phyloP scores from a whole-genome alignment of 306 rosid species.

The Citrullus colocynthis region DNA sequence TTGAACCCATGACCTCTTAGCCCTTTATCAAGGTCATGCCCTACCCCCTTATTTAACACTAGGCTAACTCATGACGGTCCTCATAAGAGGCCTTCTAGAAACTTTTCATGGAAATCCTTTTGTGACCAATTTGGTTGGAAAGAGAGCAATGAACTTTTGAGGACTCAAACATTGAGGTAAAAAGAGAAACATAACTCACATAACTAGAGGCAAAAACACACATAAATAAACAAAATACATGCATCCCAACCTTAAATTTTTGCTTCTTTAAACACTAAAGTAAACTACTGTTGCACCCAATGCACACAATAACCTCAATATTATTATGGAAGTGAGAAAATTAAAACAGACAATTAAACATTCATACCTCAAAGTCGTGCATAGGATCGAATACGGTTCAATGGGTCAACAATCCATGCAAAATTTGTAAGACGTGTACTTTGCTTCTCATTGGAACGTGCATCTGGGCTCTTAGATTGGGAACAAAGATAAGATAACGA shows the following conservation, averaged over 20 bases:
- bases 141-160: background rate
- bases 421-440: constrained; percentile 13
- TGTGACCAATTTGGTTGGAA: background rate
- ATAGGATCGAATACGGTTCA: constrained; percentile 24
- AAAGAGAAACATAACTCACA: background rate
- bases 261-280: background rate
- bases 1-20: no score
- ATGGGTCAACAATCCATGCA: constrained; percentile 18
- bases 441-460: constrained; percentile 16
- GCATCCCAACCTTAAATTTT: background rate
- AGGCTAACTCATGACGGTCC: no score
- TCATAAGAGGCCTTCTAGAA: no score
- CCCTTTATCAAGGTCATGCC: no score
- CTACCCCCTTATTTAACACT: no score
- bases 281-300: background rate
- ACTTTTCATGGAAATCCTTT: background rate
- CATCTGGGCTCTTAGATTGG: constrained; percentile 25
- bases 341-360: constrained; percentile 1
- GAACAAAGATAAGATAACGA: constrained; percentile 76
- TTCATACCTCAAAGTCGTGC: constrained; percentile 40
- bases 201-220: background rate
- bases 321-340: background rate
- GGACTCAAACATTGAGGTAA: background rate
- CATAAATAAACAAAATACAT: background rate
- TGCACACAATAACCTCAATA: background rate